Percentiles rank a stretch among this genome's conserved stretches.
Conservation (phyloP, 129 eudicot species). For the Centrapalus pauciflorus region DNA sequence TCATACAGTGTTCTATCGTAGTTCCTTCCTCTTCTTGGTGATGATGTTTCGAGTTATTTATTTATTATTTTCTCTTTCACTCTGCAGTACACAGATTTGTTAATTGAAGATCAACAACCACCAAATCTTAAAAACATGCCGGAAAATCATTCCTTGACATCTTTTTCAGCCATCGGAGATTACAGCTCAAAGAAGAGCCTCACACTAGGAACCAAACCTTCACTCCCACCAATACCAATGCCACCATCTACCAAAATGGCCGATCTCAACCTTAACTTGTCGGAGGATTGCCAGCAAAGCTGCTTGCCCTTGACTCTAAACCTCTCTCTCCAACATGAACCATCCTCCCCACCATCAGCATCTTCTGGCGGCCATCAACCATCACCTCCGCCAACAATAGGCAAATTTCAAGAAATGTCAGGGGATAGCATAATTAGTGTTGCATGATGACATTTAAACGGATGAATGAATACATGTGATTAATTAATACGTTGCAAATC, state of each 20-base stretch:
- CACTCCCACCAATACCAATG: slow-evolving; percentile 44
- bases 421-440: slow-evolving; percentile 66
- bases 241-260: slow-evolving; percentile 74
- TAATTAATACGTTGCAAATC: not conserved
- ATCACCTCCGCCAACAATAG: slow-evolving; percentile 24
- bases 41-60: too few relatives aligned
- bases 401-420: slow-evolving; percentile 35
- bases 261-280: slow-evolving; percentile 43
- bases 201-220: slow-evolving; percentile 21
- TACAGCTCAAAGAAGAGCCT: slow-evolving; percentile 12
- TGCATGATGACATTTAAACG: slow-evolving; percentile 49
- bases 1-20: too few relatives aligned
- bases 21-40: too few relatives aligned
- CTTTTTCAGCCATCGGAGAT: slow-evolving; percentile 16
- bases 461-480: slow-evolving; percentile 1
- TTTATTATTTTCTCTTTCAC: not conserved
- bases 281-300: slow-evolving; percentile 13
- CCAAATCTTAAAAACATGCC: not conserved
- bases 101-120: slow-evolving; percentile 2
- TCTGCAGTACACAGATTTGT: slow-evolving; percentile 1
- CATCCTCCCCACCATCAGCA: slow-evolving; percentile 15
- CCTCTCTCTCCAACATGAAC: slow-evolving; percentile 22
- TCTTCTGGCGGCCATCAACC: too few relatives aligned
- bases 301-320: slow-evolving; percentile 39
- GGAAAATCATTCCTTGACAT: slow-evolving; percentile 4